Base-by-base conservation (phyloP, 805 yeast genomes). In the Metschnikowia cubensis region DNA sequence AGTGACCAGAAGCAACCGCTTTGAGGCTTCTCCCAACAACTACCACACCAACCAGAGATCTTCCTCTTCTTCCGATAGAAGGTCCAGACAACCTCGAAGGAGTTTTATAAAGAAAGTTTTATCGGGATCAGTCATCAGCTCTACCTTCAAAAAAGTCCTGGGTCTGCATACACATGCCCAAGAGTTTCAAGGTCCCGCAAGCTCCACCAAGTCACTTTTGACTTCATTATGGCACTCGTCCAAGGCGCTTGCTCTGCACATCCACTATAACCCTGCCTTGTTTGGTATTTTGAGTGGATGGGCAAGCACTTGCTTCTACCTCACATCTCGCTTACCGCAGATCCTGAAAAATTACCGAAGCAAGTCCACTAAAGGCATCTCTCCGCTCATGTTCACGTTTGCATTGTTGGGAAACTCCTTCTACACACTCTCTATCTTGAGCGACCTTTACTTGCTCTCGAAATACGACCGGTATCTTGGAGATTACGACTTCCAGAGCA, bases 341-440 rank as follows among this genome's bases (percentile, higher is more conserved):
- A 69, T 73, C 29, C 13, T 56, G 36, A 62, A 68, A 46, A 71
- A 71, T 55, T 64, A 57, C 47, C 48, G 42, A 3, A 49, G 51
- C 21, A 61, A 64, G 43, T 65, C 74, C 13, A 70, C 75, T 4
- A 47, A 61, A 42, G 76, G 76, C 0, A 59, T 71, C 11, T 65
- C 74, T 15, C 62, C 68, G 2, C 65, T 57, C 38, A 59, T 71
- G 32, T 68, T 72, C 47, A 15, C 70, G 2, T 64, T 69, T 51
- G 73, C 74, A 20, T 59, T 71, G 64, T 35, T 65, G 17, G 75
- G 75, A 2, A 71, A 70, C 53, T 42, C 58, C 6, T 65, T 70
- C 47, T 71, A 72, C 54, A 62, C 69, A 31, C 51, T 66, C 5
- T 70, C 74, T 5, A 61, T 71, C 10, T 48, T 59, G n/a, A 45